Base-by-base conservation (phyloP, 495 filamentous ascomycete species). In the Staphylotrichum tortipilum region DNA sequence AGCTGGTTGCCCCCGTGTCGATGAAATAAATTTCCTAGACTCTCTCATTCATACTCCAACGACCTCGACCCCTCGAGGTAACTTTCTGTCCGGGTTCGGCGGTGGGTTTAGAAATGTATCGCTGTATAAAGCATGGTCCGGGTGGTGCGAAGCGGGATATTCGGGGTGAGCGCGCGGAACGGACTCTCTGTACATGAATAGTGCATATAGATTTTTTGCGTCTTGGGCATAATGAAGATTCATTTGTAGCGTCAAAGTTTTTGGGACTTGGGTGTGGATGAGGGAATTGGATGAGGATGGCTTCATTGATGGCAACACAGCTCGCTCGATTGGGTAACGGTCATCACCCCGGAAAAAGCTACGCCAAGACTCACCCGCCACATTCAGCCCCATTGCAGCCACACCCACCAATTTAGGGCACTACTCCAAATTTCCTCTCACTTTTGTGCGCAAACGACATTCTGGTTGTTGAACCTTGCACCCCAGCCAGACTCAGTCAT, bases 1-100 rank as follows among this genome's bases (percentile, higher is more conserved):
- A 74, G 37, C 59, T 66, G 29, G 68, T 68, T 12, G 56, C 72
- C 21, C 76, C 77, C 18, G 28, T 78, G 23, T 61, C 67, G 18
- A 56, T 65, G 22, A 79, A 74, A 57, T 78, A 70, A 57, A 34
- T 14, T 19, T 10, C 41, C 6, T 7, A 15, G 21, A 15, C 45
- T 3, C 9, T 10, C 12, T n/a, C n/a, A n/a, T n/a, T n/a, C n/a
- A n/a, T n/a, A n/a, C n/a, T n/a, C n/a, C n/a, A n/a, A n/a, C n/a
- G n/a, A n/a, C n/a, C n/a, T n/a, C n/a, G n/a, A n/a, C n/a, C n/a
- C n/a, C n/a, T n/a, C n/a, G n/a, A n/a, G n/a, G n/a, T n/a, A n/a
- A n/a, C n/a, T n/a, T n/a, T n/a, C n/a, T n/a, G n/a, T n/a, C n/a
- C n/a, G n/a, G n/a, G n/a, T n/a, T n/a, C n/a, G n/a, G n/a, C n/a